Percentiles rank a stretch among this genome's conserved stretches.
Evolutionary conservation across 345 rosid genomes (phyloP).

Genomic region (Abelmoschus esculentus): DNA sequence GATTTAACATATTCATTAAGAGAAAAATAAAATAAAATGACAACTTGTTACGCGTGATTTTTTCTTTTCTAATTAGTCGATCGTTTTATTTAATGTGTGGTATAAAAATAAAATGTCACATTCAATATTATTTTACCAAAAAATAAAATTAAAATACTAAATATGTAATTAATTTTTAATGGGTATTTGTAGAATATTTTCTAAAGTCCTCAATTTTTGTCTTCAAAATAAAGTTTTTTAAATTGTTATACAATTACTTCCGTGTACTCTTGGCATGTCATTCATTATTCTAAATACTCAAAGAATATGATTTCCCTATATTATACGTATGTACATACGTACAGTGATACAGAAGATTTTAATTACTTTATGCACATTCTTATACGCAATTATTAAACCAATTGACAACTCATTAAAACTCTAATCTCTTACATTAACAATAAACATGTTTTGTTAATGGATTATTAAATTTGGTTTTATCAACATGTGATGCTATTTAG

Average conservation of each 20-base stretch:
- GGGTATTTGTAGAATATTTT: neutral
- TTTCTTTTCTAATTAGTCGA: too few species aligned
- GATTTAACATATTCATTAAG: too few species aligned
- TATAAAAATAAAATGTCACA: too few species aligned
- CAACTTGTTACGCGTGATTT: too few species aligned
- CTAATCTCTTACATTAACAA: neutral
- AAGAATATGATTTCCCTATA: neutral
- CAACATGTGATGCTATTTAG: neutral
- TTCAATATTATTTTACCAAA: too few species aligned
- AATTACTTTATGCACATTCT: neutral
- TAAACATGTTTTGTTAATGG: neutral
- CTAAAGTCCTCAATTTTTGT: neutral
- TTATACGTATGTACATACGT: neutral
- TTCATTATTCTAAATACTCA: neutral
- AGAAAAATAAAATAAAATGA: too few species aligned
- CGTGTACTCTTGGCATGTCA: slow-evolving; percentile 9
- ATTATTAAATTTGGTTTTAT: neutral
- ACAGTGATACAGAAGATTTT: neutral
- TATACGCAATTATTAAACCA: neutral
- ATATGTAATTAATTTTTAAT: too few species aligned
- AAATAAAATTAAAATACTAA: too few species aligned
- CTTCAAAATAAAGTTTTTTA: neutral
- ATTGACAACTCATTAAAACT: neutral
- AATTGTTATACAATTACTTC: neutral
- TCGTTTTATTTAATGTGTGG: too few species aligned